These are phyloP conservation scores for Microascus cirrosus DNA, from an alignment of 2,329 filamentous ascomycete species.

Conservation along the genomic window DNA sequence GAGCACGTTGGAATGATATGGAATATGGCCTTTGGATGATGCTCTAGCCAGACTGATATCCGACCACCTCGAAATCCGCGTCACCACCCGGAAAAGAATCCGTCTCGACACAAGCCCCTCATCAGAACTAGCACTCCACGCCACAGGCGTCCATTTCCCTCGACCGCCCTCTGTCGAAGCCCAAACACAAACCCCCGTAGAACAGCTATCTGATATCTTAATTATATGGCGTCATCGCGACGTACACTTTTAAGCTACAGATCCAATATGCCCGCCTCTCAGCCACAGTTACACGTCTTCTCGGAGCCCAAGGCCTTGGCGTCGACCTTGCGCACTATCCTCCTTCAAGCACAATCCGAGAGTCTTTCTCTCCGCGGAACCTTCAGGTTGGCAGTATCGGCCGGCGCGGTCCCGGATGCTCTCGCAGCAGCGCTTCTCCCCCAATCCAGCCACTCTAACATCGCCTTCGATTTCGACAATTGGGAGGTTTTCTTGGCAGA, in stretches of 20 bases:
- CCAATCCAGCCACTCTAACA: conserved; percentile 35
- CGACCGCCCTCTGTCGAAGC: too few species aligned
- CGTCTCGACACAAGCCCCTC: too few species aligned
- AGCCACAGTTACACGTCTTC: conserved; percentile 73
- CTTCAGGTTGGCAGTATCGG: conserved; percentile 90
- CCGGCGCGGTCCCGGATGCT: conserved; percentile 82
- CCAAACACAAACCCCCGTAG: too few species aligned
- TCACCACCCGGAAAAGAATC: too few species aligned
- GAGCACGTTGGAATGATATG: too few species aligned
- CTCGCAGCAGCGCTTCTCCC: conserved; percentile 74
- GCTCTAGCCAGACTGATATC: too few species aligned
- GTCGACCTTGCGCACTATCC: conserved; percentile 65
- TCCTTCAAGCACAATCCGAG: conserved; percentile 70
- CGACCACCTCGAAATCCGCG: too few species aligned
- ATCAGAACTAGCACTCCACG: too few species aligned
- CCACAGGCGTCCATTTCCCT: too few species aligned
- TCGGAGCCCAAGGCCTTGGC: conserved; percentile 59
- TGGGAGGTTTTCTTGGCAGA: conserved; percentile 99
- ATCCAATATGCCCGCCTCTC: conserved; percentile 10
- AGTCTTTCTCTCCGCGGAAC: conserved; percentile 68
- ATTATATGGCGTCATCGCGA: too few species aligned
- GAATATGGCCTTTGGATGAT: too few species aligned
- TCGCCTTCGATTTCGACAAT: conserved; percentile 64
- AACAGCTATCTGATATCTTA: too few species aligned
- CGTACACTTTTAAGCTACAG: neutral